Conservation (phyloP, 1,284 basidiomycete species). For the Boletus mariae region DNA sequence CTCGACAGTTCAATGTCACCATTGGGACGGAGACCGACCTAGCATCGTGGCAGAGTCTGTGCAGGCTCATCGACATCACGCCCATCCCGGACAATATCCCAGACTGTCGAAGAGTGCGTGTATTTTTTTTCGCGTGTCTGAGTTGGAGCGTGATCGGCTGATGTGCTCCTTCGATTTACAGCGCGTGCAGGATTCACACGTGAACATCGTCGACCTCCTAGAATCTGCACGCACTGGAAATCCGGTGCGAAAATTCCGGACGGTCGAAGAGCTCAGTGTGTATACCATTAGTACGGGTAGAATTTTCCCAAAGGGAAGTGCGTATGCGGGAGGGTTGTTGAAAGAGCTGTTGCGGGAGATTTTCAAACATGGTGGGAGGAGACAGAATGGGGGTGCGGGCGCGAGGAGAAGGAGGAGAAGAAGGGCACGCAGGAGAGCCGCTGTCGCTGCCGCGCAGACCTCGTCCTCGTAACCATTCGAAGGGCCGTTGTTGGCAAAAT, state of each 20-base stretch:
- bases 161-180: neutral
- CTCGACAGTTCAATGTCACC: neutral
- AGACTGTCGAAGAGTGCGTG: neutral
- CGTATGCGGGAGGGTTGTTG: neutral
- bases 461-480: neutral
- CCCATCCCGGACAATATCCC: neutral
- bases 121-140: neutral
- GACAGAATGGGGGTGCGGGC: neutral
- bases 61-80: neutral
- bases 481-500: too few species aligned
- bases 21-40: neutral
- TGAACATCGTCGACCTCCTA: conserved; percentile 5
- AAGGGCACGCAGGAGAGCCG: neutral
- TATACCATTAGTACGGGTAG: neutral
- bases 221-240: neutral
- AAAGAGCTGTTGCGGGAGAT: conserved; percentile 1
- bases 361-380: neutral
- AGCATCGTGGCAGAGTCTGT: conserved; percentile 1
- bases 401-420: neutral
- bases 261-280: neutral
- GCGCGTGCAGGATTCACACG: neutral
- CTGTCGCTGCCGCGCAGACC: neutral
- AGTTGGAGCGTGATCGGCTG: neutral
- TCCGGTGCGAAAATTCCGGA: neutral
- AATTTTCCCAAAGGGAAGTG: neutral